Conservation (phyloP, 2,329 filamentous ascomycete genomes). For the Fusarium marasasianum region DNA sequence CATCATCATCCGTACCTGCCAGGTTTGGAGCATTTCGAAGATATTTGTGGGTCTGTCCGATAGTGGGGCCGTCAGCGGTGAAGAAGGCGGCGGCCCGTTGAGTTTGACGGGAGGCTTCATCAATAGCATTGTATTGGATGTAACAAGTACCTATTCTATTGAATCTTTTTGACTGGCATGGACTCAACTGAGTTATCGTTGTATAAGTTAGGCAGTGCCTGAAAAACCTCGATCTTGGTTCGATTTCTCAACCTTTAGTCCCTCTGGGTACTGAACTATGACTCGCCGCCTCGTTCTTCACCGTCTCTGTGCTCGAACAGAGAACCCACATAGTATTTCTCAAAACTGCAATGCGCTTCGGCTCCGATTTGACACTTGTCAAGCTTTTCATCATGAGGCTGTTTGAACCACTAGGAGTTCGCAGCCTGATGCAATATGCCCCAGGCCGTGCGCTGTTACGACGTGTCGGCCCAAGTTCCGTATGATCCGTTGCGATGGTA, state of each 20-base stretch:
- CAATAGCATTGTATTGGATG: constrained; percentile 4
- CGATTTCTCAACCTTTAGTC: background rate
- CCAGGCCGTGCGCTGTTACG: constrained; percentile 9
- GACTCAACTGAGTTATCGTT: background rate
- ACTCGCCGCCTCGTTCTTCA: constrained; percentile 9
- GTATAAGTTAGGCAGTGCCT: background rate
- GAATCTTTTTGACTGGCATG: background rate
- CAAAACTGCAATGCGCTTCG: constrained; percentile 2
- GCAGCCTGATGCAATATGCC: background rate
- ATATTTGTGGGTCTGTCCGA: constrained; percentile 2
- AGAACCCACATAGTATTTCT: constrained; percentile 13
- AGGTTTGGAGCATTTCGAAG: constrained; percentile 11
- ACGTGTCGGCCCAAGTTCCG: constrained; percentile 12
- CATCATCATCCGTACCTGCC: constrained; percentile 24
- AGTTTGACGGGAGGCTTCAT: background rate
- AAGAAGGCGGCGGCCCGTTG: background rate
- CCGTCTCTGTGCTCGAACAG: constrained; percentile 9
- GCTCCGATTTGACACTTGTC: constrained; percentile 1
- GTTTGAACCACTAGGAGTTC: background rate
- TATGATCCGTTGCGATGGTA: constrained; percentile 6
- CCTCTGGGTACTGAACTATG: background rate
- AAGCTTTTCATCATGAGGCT: background rate
- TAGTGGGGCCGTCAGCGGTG: constrained; percentile 14
- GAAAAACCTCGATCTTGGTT: background rate
- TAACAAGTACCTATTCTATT: background rate